These are phyloP conservation scores for Lactarius akahatsu DNA, from an alignment of 768 basidiomycete species.

Conservation along the genomic window DNA sequence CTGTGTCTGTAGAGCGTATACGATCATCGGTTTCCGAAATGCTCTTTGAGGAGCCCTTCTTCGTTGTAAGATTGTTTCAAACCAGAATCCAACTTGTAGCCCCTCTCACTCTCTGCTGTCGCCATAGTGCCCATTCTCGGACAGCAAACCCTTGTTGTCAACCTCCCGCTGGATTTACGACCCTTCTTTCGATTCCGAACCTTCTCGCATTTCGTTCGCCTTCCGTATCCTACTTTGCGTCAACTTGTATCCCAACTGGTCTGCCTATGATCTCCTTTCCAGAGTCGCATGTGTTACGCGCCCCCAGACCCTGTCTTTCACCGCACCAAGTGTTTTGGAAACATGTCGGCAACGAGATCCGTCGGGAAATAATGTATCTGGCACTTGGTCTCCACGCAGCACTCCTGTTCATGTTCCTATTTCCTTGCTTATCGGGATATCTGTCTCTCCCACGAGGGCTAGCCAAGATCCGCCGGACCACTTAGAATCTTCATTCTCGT, in stretches of 20 bases:
- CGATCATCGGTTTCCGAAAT: constrained; percentile 20
- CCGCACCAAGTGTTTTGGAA: neutral
- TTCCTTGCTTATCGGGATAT: constrained; percentile 2
- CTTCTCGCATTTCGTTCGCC: constrained; percentile 28
- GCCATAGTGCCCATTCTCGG: constrained; percentile 7
- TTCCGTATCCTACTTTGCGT: constrained; percentile 21
- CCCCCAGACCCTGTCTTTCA: neutral
- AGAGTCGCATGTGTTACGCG: constrained; percentile 6
- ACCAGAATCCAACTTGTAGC: neutral
- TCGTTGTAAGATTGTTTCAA: constrained; percentile 19
- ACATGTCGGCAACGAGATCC: neutral
- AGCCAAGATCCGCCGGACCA: neutral
- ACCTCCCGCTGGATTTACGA: constrained; percentile 25
- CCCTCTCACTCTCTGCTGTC: neutral
- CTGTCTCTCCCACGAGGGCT: neutral
- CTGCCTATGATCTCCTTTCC: constrained; percentile 18
- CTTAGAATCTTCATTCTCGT: neutral
- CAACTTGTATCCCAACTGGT: constrained; percentile 16
- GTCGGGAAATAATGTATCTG: neutral
- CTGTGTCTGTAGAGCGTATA: constrained; percentile 23
- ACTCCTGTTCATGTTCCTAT: constrained; percentile 3
- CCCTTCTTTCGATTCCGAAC: constrained; percentile 22
- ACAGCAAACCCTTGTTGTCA: neutral
- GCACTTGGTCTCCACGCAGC: neutral
- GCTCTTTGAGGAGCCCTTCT: constrained; percentile 23